phyloP scores from a whole-genome alignment of 176 grass and related monocot species.

The Bolboschoenus planiculmis region DNA sequence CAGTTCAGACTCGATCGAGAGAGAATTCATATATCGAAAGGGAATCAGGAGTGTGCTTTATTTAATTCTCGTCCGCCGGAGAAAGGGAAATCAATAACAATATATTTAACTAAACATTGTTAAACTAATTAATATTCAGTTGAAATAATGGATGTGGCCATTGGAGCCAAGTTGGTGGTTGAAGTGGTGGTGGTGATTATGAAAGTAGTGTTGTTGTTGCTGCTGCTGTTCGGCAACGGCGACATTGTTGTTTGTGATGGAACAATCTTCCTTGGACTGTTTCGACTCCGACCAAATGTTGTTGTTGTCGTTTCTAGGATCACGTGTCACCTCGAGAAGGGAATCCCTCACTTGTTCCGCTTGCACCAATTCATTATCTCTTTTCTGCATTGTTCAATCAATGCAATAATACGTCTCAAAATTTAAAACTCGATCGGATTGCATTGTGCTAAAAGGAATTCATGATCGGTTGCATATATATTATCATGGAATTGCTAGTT shows the following conservation, averaged over 20 bases:
- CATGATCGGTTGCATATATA: neutral
- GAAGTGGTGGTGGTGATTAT: conserved; percentile 35
- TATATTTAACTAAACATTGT: neutral
- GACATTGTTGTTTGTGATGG: conserved; percentile 16
- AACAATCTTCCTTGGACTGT: neutral
- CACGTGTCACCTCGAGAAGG: conserved; percentile 69
- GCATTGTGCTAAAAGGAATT: neutral
- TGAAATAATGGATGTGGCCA: conserved; percentile 59
- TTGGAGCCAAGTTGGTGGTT: conserved; percentile 21
- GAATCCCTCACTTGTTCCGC: conserved; percentile 73
- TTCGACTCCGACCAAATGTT: conserved; percentile 34
- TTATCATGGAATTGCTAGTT: neutral
- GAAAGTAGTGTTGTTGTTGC: conserved; percentile 12
- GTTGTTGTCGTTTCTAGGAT: conserved; percentile 29
- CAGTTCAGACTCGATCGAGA: neutral
- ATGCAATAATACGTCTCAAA: neutral
- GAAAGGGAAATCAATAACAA: neutral
- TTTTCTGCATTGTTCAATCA: conserved; percentile 35
- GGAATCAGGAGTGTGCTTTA: neutral
- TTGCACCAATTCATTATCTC: conserved; percentile 49
- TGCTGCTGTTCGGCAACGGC: neutral
- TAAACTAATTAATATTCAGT: neutral
- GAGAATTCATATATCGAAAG: neutral
- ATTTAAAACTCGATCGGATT: neutral
- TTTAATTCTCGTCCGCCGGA: neutral